These are phyloP conservation scores for Mitragyna speciosa DNA, from an alignment of 257 asterid genomes.

Conservation along the genomic window DNA sequence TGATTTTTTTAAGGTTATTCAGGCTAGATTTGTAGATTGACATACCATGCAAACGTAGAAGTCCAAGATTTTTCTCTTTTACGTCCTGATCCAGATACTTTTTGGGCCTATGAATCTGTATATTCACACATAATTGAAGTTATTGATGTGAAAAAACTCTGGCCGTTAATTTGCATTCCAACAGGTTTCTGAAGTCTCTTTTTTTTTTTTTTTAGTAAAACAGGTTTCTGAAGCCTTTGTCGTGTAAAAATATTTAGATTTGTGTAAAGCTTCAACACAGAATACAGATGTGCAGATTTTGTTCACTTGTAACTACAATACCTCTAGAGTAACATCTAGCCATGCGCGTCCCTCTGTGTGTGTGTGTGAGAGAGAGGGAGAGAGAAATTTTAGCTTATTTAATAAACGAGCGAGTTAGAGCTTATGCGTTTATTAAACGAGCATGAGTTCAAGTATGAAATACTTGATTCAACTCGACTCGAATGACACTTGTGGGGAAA, in stretches of 20 bases:
- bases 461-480: too few relatives aligned
- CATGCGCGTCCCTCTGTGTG: too few relatives aligned
- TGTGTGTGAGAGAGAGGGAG: slow-evolving; percentile 3
- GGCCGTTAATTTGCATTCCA: not conserved
- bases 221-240: not conserved
- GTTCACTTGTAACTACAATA: slow-evolving; percentile 22
- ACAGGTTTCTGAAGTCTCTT: not conserved
- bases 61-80: slow-evolving; percentile 78
- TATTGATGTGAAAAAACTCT: not conserved
- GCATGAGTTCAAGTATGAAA: too few relatives aligned
- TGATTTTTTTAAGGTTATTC: slow-evolving; percentile 67
- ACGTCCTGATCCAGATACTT: slow-evolving; percentile 88
- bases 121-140: slow-evolving; percentile 38
- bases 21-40: slow-evolving; percentile 92
- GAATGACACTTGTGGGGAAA: too few relatives aligned
- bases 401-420: too few relatives aligned
- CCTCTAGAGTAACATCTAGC: not conserved
- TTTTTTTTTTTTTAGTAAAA: too few relatives aligned
- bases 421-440: too few relatives aligned
- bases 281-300: slow-evolving; percentile 40
- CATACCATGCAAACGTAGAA: slow-evolving; percentile 85
- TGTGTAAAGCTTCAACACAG: slow-evolving; percentile 48
- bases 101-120: slow-evolving; percentile 83
- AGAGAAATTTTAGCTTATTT: not conserved
- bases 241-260: slow-evolving; percentile 36